Evolutionary conservation across 139 green algal species (phyloP), one percentile per base, ranked within the genome.

Genomic region (Closterium sp.): DNA sequence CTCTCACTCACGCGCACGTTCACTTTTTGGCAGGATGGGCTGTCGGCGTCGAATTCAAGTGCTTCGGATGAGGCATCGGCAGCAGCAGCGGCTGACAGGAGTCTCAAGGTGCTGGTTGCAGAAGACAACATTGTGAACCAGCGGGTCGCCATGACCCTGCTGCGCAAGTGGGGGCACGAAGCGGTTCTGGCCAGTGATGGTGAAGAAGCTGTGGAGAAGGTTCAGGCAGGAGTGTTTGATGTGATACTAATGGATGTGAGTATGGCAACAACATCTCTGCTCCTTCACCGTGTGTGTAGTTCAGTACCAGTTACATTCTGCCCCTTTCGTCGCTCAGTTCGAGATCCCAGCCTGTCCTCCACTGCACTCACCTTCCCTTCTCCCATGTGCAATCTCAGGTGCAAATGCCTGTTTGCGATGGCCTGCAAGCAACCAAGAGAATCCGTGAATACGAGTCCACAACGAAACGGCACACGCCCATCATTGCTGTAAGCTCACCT

Each of bases 201-300:
- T 24, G 86, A 31, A 27, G 91, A 93, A 30, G 91, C 86, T 10
- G 86, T 93, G 30, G 91, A 93, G 85, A 93, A 91, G 91, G n/a
- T 86, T 31, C 22, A 62, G 10, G 22, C 24, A 21, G 91, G 86
- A 88, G 31, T 42, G 2, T 93, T 93, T 24, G 91, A 93, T 86
- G 30, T 93, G 30, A 92, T 93, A 31, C 91, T 93, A 88, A 93
- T 93, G 91, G 91, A 93, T 31, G 91, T 93, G n/a, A 93, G 91
- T 29, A 13, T 50, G 38, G 38, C 38, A 50, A 13, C 38, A 50
- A 13, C 38, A 50, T 50, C 0, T 38, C 32, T 38, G 32, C 32
- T 17, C 38, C 38, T 50, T 50, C 38, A 50, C 38, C 38, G 38
- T 50, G 38, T 50, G 38, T 50, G 38, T 50, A 0, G 7, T 50